Base-by-base conservation (phyloP, 148 eudicot species). In the Cornus florida region DNA sequence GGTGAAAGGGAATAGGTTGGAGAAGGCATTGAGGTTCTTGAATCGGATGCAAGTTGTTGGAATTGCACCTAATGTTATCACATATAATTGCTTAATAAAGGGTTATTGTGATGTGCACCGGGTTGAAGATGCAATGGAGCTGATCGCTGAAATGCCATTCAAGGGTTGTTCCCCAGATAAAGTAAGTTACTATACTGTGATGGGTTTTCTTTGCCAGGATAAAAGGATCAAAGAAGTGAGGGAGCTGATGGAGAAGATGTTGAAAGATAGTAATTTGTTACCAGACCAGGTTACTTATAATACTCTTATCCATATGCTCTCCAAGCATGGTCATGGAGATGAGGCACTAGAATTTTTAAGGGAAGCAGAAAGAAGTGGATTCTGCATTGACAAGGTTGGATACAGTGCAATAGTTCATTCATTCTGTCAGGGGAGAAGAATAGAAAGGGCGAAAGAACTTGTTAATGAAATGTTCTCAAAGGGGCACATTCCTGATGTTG, bases 131-230 rank as follows among this genome's bases (percentile, higher is more conserved):
- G 88, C 88, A 5, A 43, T 83, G 5, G 74, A 59, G 62, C 32
- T 86, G 77, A 86, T 86, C 8, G 80, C 65, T 70, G 75, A 83
- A 75, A 86, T 86, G 86, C 84, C 86, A 16, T 19, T 32, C 19
- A 83, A 80, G 78, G 86, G 88, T 71, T 83, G 84, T 71, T 74
- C 76, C 20, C 88, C 88, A 16, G 88, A 86, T 75, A 86, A 86
- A 80, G 86, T 83, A 65, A 86, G 88, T 80, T 86, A 83, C 46
- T 86, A 86, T 72, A 86, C 86, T 16, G 84, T 83, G 68, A 83
- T 86, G 86, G 74, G 79, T 70, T 80, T 77, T 73, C 76, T 86
- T 41, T 83, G 86, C 82, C 83, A 80, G 79, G 86, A 83, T 75
- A 83, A 83, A 75, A 83, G 77, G 70, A 83, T 80, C 73, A 75